Evolutionary conservation across 2,329 filamentous ascomycete species (phyloP).

Genomic region (Penicillium sp.): DNA sequence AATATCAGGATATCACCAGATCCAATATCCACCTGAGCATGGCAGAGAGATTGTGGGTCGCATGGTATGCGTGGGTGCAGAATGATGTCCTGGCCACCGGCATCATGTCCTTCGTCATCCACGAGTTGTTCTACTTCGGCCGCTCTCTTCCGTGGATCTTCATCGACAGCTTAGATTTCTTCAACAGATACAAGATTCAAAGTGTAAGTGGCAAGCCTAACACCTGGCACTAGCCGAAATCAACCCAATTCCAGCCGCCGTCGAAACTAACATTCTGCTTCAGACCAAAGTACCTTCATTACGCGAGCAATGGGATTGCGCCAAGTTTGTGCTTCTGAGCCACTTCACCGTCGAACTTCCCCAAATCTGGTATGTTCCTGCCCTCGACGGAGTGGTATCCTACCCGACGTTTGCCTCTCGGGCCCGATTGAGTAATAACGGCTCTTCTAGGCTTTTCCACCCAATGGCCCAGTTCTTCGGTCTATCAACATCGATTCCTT

Average conservation of each 20-base stretch:
- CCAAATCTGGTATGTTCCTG: conserved; percentile 73
- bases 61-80: conserved; percentile 97
- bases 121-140: conserved; percentile 94
- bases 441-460: conserved; percentile 71
- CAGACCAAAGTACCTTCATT: conserved; percentile 84
- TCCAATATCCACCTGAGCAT: conserved; percentile 85
- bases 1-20: conserved; percentile 64
- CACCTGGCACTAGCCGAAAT: neutral
- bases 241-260: neutral
- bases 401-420: neutral
- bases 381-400: neutral
- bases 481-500: conserved; percentile 83
- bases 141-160: conserved; percentile 88
- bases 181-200: conserved; percentile 14
- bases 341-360: conserved; percentile 98
- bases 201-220: conserved; percentile 5
- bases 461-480: conserved; percentile 91
- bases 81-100: conserved; percentile 96
- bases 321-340: conserved; percentile 84
- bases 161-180: conserved; percentile 59
- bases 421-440: too few species aligned
- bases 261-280: conserved; percentile 1
- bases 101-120: conserved; percentile 95
- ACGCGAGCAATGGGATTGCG: conserved; percentile 92
- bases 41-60: conserved; percentile 85